These are phyloP conservation scores for Udeniomyces megalosporus DNA, from an alignment of 768 basidiomycete species.

Conservation along the genomic window DNA sequence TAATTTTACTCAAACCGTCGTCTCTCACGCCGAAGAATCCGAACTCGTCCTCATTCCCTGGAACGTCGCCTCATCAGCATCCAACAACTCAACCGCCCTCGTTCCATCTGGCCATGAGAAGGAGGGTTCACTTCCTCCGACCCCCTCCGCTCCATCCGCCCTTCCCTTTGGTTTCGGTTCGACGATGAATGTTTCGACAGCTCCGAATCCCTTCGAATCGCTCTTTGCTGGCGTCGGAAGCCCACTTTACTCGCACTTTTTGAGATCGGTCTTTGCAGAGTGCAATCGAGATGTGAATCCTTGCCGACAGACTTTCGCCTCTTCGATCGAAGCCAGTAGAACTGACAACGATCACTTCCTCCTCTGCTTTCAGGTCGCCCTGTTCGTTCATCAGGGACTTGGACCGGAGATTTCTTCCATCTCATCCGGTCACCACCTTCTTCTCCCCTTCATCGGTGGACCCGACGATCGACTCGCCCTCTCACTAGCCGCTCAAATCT, in stretches of 20 bases:
- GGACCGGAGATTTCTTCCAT: conserved; percentile 3
- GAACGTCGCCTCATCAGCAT: conserved; percentile 44
- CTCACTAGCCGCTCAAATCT: conserved; percentile 64
- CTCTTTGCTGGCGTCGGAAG: conserved; percentile 42
- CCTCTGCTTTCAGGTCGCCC: conserved; percentile 34
- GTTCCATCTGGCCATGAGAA: no score
- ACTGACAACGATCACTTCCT: neutral
- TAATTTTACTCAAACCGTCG: conserved; percentile 52
- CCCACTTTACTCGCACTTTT: conserved; percentile 55
- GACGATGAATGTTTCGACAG: neutral
- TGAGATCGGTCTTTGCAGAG: conserved; percentile 62
- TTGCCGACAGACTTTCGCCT: neutral
- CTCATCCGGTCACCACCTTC: conserved; percentile 1
- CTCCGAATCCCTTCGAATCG: conserved; percentile 53
- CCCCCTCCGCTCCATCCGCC: no score
- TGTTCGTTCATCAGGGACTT: conserved; percentile 66
- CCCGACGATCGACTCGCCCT: conserved; percentile 81
- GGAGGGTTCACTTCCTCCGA: no score
- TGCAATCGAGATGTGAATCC: conserved; percentile 46
- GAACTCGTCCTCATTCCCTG: conserved; percentile 77
- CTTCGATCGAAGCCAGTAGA: neutral
- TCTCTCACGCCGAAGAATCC: conserved; percentile 42
- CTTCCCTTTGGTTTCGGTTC: conserved; percentile 18
- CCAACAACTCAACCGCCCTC: no score
- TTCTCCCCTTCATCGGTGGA: conserved; percentile 79